Evolutionary conservation across 176 grass and related monocot genomes (phyloP), one percentile per base, ranked within the genome.

Genomic region (Carex pumila): DNA sequence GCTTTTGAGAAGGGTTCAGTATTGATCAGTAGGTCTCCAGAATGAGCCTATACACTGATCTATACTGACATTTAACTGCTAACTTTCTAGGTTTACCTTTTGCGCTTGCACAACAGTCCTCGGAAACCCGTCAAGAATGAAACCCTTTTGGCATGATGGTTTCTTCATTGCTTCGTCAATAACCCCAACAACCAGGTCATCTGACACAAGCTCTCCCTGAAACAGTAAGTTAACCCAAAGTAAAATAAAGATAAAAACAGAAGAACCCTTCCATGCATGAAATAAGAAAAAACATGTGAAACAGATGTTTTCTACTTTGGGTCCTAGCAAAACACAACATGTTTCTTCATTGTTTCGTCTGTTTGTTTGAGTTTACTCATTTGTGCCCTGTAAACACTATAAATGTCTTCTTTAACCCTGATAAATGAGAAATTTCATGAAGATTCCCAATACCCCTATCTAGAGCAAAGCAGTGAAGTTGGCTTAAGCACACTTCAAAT

Each of bases 81-180:
- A 83, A 69, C 8, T 69, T 83, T 59, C 21, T 57, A 57, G 15
- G 5, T 70, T 86, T 25, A 94, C 95, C 93, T 98, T 98, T 79
- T 98, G 88, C 10, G 95, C 92, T 90, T 98, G 95, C 52, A 85
- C 84, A 80, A 95, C 92, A 83, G 92, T 98, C 87, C 92, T 88
- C 63, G 95, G 95, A 83, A 98, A 98, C 34, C 95, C 92, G 61
- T 98, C 95, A 85, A 98, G 95, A 85, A 98, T 98, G 88, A 98
- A 98, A 83, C 95, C 95, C 82, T 98, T 98, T 45, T 95, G 91
- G 85, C 95, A 98, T 77, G 95, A 98, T 67, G 95, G 89, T 80
- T 89, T 98, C 79, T 98, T 98, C 56, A 98, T 95, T 12, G 95
- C 95, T 92, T 98, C 95, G 68, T 98, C 92, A 73, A 98, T 98